Percentiles rank a stretch among this genome's conserved stretches.
Evolutionary conservation across 805 yeast species (phyloP).

Genomic region (Sugiyamaella americana): DNA sequence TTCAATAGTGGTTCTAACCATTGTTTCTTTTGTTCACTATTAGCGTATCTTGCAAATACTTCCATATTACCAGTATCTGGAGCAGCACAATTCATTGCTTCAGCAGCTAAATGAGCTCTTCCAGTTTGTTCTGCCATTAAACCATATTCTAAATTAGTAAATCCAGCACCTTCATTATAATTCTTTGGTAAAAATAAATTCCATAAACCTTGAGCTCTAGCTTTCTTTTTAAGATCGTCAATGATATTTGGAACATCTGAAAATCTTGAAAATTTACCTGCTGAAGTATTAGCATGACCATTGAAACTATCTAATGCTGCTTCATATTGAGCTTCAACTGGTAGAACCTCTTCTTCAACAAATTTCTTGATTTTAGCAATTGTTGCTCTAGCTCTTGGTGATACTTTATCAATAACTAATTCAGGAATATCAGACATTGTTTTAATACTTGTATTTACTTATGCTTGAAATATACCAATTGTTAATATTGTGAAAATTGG

Average conservation of each 20-base stretch:
- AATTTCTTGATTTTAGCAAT: conserved; percentile 40
- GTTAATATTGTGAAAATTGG: too few species aligned
- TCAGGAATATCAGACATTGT: conserved; percentile 29
- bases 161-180: conserved; percentile 50
- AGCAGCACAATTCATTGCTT: conserved; percentile 53
- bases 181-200: conserved; percentile 49
- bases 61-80: conserved; percentile 65
- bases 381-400: conserved; percentile 33
- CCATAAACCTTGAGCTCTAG: conserved; percentile 51
- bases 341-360: conserved; percentile 51
- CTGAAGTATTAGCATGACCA: conserved; percentile 4
- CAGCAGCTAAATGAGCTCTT: conserved; percentile 48
- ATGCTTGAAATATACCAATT: background rate
- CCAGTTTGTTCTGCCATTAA: conserved; percentile 61
- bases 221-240: conserved; percentile 48
- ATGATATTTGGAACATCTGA: conserved; percentile 40
- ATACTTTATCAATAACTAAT: conserved; percentile 32
- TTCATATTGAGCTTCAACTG: conserved; percentile 45
- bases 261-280: conserved; percentile 37
- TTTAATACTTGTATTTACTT: background rate
- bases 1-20: conserved; percentile 50
- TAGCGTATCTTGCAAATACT: conserved; percentile 36
- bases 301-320: conserved; percentile 36
- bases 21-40: conserved; percentile 38
- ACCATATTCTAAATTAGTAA: conserved; percentile 56